Evolutionary conservation across 2,329 filamentous ascomycete species (phyloP).

Genomic region (Aureobasidium subglaciale): DNA sequence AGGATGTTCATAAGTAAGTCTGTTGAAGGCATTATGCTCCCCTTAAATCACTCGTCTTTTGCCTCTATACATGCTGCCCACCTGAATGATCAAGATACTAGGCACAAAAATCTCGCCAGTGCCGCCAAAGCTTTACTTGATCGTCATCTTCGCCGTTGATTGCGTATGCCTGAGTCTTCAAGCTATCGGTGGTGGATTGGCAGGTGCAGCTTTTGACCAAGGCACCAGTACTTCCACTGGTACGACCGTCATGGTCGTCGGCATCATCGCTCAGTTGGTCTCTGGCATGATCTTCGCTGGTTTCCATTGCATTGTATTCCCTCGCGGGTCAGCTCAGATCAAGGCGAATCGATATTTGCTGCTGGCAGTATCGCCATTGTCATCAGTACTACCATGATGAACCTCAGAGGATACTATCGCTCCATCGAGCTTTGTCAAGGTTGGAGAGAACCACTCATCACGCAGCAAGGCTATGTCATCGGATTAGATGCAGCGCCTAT

Average conservation of each 20-base stretch:
- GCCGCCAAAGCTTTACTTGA: not conserved
- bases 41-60: too few relatives aligned
- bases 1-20: not conserved
- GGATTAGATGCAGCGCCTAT: constrained; percentile 6
- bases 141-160: constrained; percentile 2
- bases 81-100: constrained; percentile 4
- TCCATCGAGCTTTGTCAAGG: constrained; percentile 11
- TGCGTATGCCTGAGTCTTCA: constrained; percentile 10
- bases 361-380: not conserved
- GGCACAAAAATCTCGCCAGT: not conserved
- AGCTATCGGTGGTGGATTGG: constrained; percentile 5
- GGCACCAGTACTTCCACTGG: constrained; percentile 7
- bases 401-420: constrained; percentile 7
- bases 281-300: not conserved
- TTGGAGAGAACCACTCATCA: constrained; percentile 4
- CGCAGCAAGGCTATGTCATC: constrained; percentile 3
- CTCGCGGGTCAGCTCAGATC: not conserved
- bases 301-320: not conserved
- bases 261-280: constrained; percentile 9
- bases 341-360: not conserved
- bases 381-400: constrained; percentile 12
- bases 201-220: constrained; percentile 5
- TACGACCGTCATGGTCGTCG: constrained; percentile 7
- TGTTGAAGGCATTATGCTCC: too few relatives aligned
- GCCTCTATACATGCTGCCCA: too few relatives aligned